A percentile compares a stretch with the other conserved stretches of the same genome.
Conservation (phyloP, 2,329 filamentous ascomycete genomes). For the Colletotrichum australisinense region DNA sequence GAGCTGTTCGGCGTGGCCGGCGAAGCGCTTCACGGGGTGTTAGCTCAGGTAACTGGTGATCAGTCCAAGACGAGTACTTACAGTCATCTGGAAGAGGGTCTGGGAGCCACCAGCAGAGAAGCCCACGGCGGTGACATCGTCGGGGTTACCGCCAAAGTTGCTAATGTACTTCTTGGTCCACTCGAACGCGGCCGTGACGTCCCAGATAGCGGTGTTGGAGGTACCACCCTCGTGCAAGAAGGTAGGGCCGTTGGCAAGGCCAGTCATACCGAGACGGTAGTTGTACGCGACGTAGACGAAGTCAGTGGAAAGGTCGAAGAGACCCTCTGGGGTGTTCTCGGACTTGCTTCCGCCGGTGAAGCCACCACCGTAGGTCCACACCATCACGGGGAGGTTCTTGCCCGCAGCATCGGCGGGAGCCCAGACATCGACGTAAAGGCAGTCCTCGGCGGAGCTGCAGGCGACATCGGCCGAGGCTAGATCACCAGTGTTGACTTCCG, state of each 20-base stretch:
- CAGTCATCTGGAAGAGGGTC: slow-evolving; percentile 58
- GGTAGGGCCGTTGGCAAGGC: slow-evolving; percentile 45
- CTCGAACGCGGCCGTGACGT: slow-evolving; percentile 50
- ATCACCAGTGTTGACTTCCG: slow-evolving; percentile 9
- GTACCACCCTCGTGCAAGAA: slow-evolving; percentile 39
- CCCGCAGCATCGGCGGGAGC: slow-evolving; percentile 1
- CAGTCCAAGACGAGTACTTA: slow-evolving; percentile 37
- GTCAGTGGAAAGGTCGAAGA: slow-evolving; percentile 44
- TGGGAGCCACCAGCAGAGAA: slow-evolving; percentile 63
- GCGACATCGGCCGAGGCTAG: slow-evolving; percentile 2
- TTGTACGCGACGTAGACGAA: slow-evolving; percentile 54
- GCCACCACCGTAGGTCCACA: slow-evolving; percentile 61
- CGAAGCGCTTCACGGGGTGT: slow-evolving; percentile 15
- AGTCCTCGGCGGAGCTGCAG: slow-evolving; percentile 18
- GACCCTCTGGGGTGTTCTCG: slow-evolving; percentile 39
- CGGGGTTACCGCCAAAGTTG: slow-evolving; percentile 61
- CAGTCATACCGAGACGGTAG: slow-evolving; percentile 55
- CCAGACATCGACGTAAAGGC: slow-evolving; percentile 16
- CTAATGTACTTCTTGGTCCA: slow-evolving; percentile 63
- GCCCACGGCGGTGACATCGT: slow-evolving; percentile 61
- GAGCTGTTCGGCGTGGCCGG: slow-evolving; percentile 24
- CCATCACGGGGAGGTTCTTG: slow-evolving; percentile 45
- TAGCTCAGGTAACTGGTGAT: not conserved
- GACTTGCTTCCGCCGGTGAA: slow-evolving; percentile 45
- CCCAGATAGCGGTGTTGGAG: slow-evolving; percentile 54